Evolutionary conservation across 495 filamentous ascomycete genomes (phyloP).

Genomic region (Penicillium soppii): DNA sequence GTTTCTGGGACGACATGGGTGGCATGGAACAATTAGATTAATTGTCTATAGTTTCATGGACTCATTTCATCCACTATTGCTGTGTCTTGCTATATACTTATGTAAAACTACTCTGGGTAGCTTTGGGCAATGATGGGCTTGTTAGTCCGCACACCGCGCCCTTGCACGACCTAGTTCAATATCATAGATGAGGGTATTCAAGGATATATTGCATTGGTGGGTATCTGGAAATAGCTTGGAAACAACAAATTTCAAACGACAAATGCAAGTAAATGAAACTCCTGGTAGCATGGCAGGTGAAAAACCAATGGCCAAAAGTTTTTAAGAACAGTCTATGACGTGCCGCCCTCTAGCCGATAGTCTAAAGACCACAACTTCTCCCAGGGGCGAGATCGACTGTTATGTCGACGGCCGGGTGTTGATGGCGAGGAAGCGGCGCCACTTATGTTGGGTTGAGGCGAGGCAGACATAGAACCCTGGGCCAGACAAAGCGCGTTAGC

Average conservation of each 20-base stretch:
- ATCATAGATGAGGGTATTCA: not conserved
- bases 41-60: not conserved
- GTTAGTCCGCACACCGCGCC: no score
- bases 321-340: conserved; percentile 9
- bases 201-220: conserved; percentile 23
- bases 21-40: conserved; percentile 47
- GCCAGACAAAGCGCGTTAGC: conserved; percentile 4
- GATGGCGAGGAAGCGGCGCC: conserved; percentile 14
- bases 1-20: conserved; percentile 70
- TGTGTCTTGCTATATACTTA: not conserved
- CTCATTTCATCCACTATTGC: not conserved
- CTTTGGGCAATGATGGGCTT: no score
- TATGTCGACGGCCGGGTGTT: conserved; percentile 23
- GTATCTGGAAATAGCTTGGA: conserved; percentile 36
- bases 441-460: conserved; percentile 1
- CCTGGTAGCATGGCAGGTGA: not conserved
- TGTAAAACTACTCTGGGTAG: no score
- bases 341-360: conserved; percentile 42
- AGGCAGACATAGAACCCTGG: not conserved
- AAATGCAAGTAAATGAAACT: conserved; percentile 8
- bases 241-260: conserved; percentile 8
- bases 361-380: conserved; percentile 53
- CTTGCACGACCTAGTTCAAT: no score
- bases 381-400: conserved; percentile 44
- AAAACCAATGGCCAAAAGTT: no score